Conservation (phyloP, 1,284 basidiomycete species). For the Moniliophthora roreri region DNA sequence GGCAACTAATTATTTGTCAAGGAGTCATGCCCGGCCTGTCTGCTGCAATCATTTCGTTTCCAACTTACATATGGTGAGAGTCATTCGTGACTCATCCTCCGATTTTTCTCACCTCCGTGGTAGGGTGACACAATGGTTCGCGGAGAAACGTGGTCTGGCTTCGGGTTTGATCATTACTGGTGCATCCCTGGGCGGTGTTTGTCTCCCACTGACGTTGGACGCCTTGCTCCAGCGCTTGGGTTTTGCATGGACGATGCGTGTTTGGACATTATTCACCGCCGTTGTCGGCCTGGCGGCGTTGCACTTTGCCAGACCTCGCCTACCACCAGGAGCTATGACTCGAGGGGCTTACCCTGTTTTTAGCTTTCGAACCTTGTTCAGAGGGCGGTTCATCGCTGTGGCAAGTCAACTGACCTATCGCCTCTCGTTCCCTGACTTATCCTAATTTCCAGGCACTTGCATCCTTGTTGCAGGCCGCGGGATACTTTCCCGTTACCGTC, state of each 20-base stretch:
- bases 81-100: too few species aligned
- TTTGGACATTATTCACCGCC: too few species aligned
- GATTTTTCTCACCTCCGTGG: background rate
- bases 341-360: too few species aligned
- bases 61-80: background rate
- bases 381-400: too few species aligned
- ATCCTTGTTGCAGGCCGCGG: background rate
- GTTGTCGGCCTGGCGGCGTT: too few species aligned
- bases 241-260: too few species aligned
- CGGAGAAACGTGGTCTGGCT: background rate
- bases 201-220: background rate
- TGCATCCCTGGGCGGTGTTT: background rate
- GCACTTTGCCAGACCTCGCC: too few species aligned
- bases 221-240: background rate
- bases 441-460: background rate
- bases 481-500: background rate
- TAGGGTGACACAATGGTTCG: conserved; percentile 1
- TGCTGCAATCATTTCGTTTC: background rate
- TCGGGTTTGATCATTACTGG: background rate
- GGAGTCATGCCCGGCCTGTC: background rate
- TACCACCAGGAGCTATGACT: too few species aligned
- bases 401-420: too few species aligned
- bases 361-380: too few species aligned
- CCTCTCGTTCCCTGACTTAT: too few species aligned
- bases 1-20: background rate